phyloP scores from a whole-genome alignment of 108 stramenopile genomes.

The Asterionellopsis glacialis region DNA sequence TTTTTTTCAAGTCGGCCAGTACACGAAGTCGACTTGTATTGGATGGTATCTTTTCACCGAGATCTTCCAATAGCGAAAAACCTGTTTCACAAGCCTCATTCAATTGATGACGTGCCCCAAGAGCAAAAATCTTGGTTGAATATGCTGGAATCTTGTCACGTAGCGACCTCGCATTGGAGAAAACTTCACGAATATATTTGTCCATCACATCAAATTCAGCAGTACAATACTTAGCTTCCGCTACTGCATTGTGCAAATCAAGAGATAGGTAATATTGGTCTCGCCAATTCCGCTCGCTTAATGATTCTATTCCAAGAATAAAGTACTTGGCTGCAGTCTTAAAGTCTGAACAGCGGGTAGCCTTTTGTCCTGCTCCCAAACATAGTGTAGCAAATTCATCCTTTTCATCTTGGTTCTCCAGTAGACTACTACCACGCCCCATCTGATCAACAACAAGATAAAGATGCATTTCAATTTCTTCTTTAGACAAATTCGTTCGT shows the following conservation, averaged over 20 bases:
- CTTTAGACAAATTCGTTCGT: conserved; percentile 14
- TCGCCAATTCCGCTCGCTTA: conserved; percentile 40
- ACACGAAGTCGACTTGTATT: too few species aligned
- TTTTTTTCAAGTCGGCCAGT: conserved; percentile 4
- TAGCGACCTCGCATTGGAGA: conserved; percentile 20
- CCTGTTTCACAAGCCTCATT: conserved; percentile 20
- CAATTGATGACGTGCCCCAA: conserved; percentile 17
- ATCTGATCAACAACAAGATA: conserved; percentile 3
- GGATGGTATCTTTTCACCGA: conserved; percentile 13
- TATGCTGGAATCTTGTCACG: conserved; percentile 36
- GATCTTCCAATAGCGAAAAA: too few species aligned
- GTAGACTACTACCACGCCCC: background rate
- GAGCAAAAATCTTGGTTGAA: conserved; percentile 23
- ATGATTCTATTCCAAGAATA: conserved; percentile 35
- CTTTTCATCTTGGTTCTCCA: conserved; percentile 10
- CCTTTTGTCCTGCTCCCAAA: conserved; percentile 36
- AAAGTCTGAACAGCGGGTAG: too few species aligned
- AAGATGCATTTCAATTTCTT: conserved; percentile 14
- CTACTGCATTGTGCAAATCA: conserved; percentile 41
- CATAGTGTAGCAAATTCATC: conserved; percentile 32
- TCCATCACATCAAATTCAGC: conserved; percentile 32
- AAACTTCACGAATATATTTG: conserved; percentile 15
- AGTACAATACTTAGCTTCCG: conserved; percentile 26
- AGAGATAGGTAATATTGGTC: conserved; percentile 51
- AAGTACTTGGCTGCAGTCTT: conserved; percentile 41